Base-by-base conservation (phyloP, 192 early-diverging fungal species). In the Rhizophlyctis rosea region DNA sequence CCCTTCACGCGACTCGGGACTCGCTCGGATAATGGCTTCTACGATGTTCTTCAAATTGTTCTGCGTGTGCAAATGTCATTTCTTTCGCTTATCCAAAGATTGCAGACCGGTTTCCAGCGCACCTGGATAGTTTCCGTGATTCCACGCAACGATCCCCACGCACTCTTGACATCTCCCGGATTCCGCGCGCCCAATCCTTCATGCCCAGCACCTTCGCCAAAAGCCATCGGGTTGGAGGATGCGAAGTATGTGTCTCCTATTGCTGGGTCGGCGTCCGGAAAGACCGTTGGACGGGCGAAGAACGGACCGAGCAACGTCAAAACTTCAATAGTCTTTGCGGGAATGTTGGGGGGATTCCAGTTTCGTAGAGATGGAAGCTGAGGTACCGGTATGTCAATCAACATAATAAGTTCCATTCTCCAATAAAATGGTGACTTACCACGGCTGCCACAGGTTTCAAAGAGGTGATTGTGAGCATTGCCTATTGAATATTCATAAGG, bases 281-380 rank as follows among this genome's bases (percentile, higher is more conserved):
- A 79, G 35, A 54, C 64, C 32, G 47, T 57, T 14, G 73, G 35
- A 25, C 71, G 61, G 30, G 65, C 70, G 57, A 91, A 84, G 48
- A 90, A 91, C 9, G 87, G 88, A 2, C 92, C 92, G 0, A 94
- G 72, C 31, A 91, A 67, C n/a, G 88, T 83, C 11, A 80, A 49
- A 2, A 81, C 55, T 59, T 91, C 89, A 16, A 91, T 65, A 52
- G 50, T 76, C 27, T 69, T 70, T 0, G 87, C 84, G n/a, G n/a
- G n/a, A 4, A 69, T 73, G 0, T 80, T 72, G 3, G 72, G 49
- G 9, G 87, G 87, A 59, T 86, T 77, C 73, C 84, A 90, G 34
- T 74, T 77, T 4, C 9, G 29, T 23, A 65, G 33, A 30, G 32
- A 50, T 16, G 23, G 67, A 55, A 31, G 79, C 47, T 47, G 31